phyloP scores from a whole-genome alignment of 2,329 filamentous ascomycete genomes.

The Nemania sp. region DNA sequence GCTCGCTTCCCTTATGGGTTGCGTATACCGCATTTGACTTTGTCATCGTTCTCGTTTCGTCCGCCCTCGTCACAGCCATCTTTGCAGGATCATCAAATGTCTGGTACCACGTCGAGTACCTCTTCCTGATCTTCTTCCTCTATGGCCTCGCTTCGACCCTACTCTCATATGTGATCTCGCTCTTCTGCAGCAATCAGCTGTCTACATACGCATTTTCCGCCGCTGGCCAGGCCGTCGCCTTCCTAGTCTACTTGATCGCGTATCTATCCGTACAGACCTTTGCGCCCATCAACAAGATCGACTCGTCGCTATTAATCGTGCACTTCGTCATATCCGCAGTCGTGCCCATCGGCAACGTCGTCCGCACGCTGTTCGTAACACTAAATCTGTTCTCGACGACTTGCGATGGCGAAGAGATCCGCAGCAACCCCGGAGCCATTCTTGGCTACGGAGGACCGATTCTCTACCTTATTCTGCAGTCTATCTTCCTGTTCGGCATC shows the following conservation, averaged over 20 bases:
- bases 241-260: slow-evolving; percentile 71
- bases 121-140: slow-evolving; percentile 79
- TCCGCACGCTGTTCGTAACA: slow-evolving; percentile 73
- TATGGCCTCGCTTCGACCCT: slow-evolving; percentile 80
- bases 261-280: slow-evolving; percentile 77
- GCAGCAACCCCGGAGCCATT: slow-evolving; percentile 70
- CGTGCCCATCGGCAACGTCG: slow-evolving; percentile 75
- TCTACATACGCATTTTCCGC: slow-evolving; percentile 84
- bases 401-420: slow-evolving; percentile 67
- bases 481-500: slow-evolving; percentile 68
- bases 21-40: slow-evolving; percentile 85
- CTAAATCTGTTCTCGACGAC: slow-evolving; percentile 84
- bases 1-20: slow-evolving; percentile 79
- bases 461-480: slow-evolving; percentile 77
- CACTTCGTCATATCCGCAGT: slow-evolving; percentile 76
- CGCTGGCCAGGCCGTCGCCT: slow-evolving; percentile 72
- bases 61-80: slow-evolving; percentile 68
- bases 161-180: slow-evolving; percentile 78
- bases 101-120: slow-evolving; percentile 79
- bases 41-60: slow-evolving; percentile 67
- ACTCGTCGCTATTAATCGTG: slow-evolving; percentile 66
- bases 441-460: slow-evolving; percentile 82
- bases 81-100: slow-evolving; percentile 66
- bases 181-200: slow-evolving; percentile 77
- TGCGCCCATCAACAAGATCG: slow-evolving; percentile 68